A percentile compares a stretch with the other conserved stretches of the same genome.
These are phyloP conservation scores for Penicillium egyptiacum DNA, from an alignment of 495 filamentous ascomycete genomes.

Conservation along the genomic window DNA sequence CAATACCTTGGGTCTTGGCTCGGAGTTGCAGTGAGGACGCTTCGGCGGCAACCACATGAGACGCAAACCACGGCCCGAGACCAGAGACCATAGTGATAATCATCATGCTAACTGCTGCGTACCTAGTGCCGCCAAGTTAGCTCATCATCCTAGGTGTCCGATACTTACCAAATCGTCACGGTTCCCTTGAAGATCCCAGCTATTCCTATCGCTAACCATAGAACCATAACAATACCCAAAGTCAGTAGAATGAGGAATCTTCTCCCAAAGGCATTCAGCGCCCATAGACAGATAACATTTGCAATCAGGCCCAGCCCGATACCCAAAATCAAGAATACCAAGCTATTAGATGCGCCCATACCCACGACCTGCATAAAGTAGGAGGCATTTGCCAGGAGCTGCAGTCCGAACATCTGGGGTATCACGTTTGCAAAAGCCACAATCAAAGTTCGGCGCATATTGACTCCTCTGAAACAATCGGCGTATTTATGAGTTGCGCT, in stretches of 20 bases:
- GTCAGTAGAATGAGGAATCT: conserved; percentile 24
- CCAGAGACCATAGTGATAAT: conserved; percentile 29
- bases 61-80: conserved; percentile 36
- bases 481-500: conserved; percentile 28
- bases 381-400: conserved; percentile 32
- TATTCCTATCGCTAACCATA: conserved; percentile 38
- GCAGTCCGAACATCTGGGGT: conserved; percentile 35
- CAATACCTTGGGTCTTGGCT: conserved; percentile 37
- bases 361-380: conserved; percentile 40
- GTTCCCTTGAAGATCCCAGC: conserved; percentile 31
- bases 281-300: conserved; percentile 33
- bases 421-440: conserved; percentile 39
- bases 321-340: conserved; percentile 35
- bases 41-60: conserved; percentile 36
- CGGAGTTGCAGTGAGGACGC: conserved; percentile 35
- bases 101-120: conserved; percentile 32
- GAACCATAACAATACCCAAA: conserved; percentile 16
- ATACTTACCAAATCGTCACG: conserved; percentile 32
- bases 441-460: conserved; percentile 49
- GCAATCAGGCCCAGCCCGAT: conserved; percentile 33
- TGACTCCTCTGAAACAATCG: conserved; percentile 47
- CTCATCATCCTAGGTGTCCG: neutral
- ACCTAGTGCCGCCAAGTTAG: conserved; percentile 22
- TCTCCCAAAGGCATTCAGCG: conserved; percentile 30
- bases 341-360: conserved; percentile 31